Conservation (phyloP, 2,329 filamentous ascomycete genomes). For the Proliferodiscus dingleyae region DNA sequence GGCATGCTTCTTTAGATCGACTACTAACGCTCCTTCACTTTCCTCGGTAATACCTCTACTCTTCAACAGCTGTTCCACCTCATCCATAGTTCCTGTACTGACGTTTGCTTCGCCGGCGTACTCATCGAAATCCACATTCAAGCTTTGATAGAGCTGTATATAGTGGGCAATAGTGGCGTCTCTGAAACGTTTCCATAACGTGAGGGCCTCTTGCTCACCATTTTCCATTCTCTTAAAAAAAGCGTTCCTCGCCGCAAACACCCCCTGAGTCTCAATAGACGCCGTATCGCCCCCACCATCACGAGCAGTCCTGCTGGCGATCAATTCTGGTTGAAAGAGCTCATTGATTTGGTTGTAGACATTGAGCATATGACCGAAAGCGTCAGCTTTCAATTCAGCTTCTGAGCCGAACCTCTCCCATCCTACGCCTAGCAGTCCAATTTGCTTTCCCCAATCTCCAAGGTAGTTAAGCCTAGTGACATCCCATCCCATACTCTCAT, state of each 20-base stretch:
- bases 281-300: constrained; percentile 44
- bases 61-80: constrained; percentile 53
- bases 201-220: constrained; percentile 52
- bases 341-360: constrained; percentile 62
- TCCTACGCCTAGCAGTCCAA: constrained; percentile 57
- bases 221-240: constrained; percentile 68
- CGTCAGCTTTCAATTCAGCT: constrained; percentile 45
- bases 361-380: constrained; percentile 52
- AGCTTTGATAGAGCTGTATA: constrained; percentile 56
- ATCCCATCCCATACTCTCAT: constrained; percentile 46
- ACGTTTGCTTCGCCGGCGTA: constrained; percentile 68
- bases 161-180: constrained; percentile 61
- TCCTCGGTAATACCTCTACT: constrained; percentile 58
- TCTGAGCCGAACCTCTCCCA: constrained; percentile 55
- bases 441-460: constrained; percentile 66
- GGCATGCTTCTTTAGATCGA: constrained; percentile 65
- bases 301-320: constrained; percentile 24
- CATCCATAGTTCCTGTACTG: constrained; percentile 50
- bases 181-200: constrained; percentile 59
- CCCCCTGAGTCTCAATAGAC: constrained; percentile 49
- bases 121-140: constrained; percentile 62
- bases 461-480: constrained; percentile 58
- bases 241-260: constrained; percentile 22
- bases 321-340: constrained; percentile 50
- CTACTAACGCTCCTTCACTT: constrained; percentile 61